Percentiles rank a stretch among this genome's conserved stretches.
Evolutionary conservation across 257 asterid genomes (phyloP).

Genomic region (Echites panduratus): DNA sequence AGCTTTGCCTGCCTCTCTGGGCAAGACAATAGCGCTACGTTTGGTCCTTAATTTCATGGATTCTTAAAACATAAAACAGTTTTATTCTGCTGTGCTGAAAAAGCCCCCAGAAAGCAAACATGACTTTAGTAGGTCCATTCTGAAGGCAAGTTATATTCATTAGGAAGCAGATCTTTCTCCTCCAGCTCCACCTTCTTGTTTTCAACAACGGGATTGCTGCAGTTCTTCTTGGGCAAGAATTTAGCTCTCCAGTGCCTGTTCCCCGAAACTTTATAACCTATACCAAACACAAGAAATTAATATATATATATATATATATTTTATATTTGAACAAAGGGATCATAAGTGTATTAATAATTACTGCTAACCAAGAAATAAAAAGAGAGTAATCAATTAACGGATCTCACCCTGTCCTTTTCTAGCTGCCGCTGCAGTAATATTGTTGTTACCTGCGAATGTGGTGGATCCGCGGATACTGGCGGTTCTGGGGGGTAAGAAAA

Average conservation of each 20-base stretch:
- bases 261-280: neutral
- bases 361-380: no score
- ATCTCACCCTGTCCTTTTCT: constrained; percentile 9
- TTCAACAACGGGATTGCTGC: neutral
- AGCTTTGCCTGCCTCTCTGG: no score
- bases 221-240: neutral
- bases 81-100: no score
- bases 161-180: neutral
- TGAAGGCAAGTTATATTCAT: constrained; percentile 4
- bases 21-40: no score
- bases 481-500: neutral
- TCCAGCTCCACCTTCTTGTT: neutral
- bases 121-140: constrained; percentile 12
- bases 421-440: neutral
- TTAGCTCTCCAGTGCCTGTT: neutral
- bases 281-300: neutral
- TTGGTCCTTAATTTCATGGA: no score
- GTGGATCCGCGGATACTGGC: neutral
- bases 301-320: no score
- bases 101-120: neutral
- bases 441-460: neutral
- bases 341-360: no score
- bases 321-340: no score
- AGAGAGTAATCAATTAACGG: no score
- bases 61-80: neutral